phyloP scores from a whole-genome alignment of 805 yeast genomes.

The Starmera dryadoides region DNA sequence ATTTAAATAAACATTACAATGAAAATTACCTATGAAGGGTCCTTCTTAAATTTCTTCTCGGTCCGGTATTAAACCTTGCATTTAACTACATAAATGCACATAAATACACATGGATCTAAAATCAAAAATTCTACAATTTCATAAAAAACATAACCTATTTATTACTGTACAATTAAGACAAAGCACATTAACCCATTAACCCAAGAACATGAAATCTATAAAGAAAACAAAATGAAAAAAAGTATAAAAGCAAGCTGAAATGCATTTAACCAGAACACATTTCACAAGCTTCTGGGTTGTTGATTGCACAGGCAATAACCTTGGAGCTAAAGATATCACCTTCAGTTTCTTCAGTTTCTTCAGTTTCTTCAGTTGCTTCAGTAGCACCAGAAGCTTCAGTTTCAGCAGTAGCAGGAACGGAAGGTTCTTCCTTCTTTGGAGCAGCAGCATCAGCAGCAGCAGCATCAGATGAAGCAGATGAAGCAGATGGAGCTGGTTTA shows the following conservation, averaged over 20 bases:
- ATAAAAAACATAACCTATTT: neutral
- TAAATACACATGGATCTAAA: neutral
- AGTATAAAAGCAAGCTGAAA: neutral
- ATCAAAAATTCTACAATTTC: too few relatives aligned
- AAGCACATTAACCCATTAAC: neutral
- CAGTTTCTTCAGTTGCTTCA: slow-evolving; percentile 24
- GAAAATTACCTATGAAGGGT: too few relatives aligned
- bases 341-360: slow-evolving; percentile 36
- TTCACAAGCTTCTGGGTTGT: slow-evolving; percentile 95
- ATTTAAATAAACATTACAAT: too few relatives aligned
- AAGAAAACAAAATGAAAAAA: neutral
- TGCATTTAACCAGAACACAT: slow-evolving; percentile 89
- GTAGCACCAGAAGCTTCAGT: slow-evolving; percentile 29
- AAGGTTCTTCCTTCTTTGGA: slow-evolving; percentile 21
- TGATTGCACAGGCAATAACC: slow-evolving; percentile 94
- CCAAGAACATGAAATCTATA: neutral
- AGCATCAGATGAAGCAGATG: slow-evolving; percentile 22
- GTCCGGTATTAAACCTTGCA: too few relatives aligned
- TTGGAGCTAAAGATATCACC: slow-evolving; percentile 86
- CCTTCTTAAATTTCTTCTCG: too few relatives aligned
- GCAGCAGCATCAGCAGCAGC: slow-evolving; percentile 25
- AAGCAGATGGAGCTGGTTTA: slow-evolving; percentile 20
- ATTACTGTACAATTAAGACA: neutral
- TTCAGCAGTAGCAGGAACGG: slow-evolving; percentile 20
- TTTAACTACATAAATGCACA: too few relatives aligned